Evolutionary conservation across 768 basidiomycete species (phyloP).

Genomic region (Amylocystis lapponica): DNA sequence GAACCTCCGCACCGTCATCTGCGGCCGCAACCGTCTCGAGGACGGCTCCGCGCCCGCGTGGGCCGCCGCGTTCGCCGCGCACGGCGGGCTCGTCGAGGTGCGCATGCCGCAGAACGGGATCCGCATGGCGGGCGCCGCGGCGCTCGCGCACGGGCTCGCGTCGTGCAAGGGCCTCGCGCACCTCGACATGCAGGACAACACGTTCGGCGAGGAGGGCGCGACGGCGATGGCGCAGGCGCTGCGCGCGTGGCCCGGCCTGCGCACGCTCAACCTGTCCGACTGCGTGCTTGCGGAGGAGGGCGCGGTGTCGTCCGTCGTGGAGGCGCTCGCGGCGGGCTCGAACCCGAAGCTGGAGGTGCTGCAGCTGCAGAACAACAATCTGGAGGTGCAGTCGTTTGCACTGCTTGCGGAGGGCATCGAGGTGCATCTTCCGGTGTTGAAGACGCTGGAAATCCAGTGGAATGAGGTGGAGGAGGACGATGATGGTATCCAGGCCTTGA

Average conservation of each 20-base stretch:
- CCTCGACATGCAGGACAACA: conserved; percentile 92
- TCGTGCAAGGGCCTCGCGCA: conserved; percentile 60
- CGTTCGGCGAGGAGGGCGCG: conserved; percentile 55
- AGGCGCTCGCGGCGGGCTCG: conserved; percentile 57
- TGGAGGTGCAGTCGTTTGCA: conserved; percentile 63
- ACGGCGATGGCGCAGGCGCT: conserved; percentile 61
- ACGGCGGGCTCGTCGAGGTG: conserved; percentile 77
- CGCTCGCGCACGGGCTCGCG: conserved; percentile 69
- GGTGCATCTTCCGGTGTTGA: conserved; percentile 52
- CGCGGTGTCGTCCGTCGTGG: conserved; percentile 62
- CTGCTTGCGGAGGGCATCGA: conserved; percentile 64
- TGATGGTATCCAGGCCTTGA: conserved; percentile 51
- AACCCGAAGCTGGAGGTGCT: conserved; percentile 71
- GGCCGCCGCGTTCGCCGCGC: conserved; percentile 85
- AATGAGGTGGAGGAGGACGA: conserved; percentile 83
- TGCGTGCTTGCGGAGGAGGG: conserved; percentile 84
- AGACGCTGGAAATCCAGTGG: conserved; percentile 79
- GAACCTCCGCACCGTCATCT: conserved; percentile 76
- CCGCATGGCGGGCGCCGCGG: conserved; percentile 82
- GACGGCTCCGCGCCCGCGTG: conserved; percentile 79
- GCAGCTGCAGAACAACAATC: conserved; percentile 89
- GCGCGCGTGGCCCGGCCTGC: conserved; percentile 62
- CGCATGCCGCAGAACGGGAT: conserved; percentile 99
- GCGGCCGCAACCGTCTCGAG: conserved; percentile 95
- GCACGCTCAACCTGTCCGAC: conserved; percentile 85